Evolutionary conservation across 2,329 filamentous ascomycete genomes (phyloP), one percentile per base, ranked within the genome.

Genomic region (Parascedosporium putredinis): DNA sequence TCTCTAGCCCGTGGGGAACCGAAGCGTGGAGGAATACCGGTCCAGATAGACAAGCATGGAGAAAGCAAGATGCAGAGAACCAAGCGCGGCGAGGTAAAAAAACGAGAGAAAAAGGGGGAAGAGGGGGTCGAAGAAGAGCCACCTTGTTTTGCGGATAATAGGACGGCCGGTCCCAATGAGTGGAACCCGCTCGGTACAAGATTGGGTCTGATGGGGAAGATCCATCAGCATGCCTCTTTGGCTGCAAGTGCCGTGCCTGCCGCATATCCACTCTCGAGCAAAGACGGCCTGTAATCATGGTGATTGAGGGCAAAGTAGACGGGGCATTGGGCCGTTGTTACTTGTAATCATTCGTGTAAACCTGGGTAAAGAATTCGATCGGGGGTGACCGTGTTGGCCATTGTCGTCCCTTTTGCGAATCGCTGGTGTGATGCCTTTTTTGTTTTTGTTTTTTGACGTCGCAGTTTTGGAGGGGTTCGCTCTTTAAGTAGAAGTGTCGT

Each of bases 111-210:
- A n/a, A n/a, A n/a, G n/a, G n/a, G n/a, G n/a, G n/a, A n/a, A n/a
- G n/a, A n/a, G 27, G 12, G 27, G 27, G 12, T 8, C 38, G 16
- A 20, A 20, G 38, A 16, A 42, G 18, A 20, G 23, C 38, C n/a
- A 22, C 18, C 23, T 42, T 42, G 38, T 4, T 20, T 20, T 42
- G 20, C 38, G 38, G 38, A 42, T 42, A 42, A 42, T 42, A 42
- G 38, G 38, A 42, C 38, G 38, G 38, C 6, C 38, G 38, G 38
- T 42, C 38, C 20, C 38, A 42, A 42, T 42, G 38, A 42, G 38
- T 20, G 38, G 38, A 42, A 20, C 18, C 38, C 18, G 20, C 23
- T 42, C 38, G 38, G 38, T 42, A 42, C 38, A 20, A 42, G 12
- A 12, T 42, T 42, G 38, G 38, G 38, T 42, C 38, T 42, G 23